Conservation (phyloP, 331 rosid genomes). For the Pyrus hybrid region DNA sequence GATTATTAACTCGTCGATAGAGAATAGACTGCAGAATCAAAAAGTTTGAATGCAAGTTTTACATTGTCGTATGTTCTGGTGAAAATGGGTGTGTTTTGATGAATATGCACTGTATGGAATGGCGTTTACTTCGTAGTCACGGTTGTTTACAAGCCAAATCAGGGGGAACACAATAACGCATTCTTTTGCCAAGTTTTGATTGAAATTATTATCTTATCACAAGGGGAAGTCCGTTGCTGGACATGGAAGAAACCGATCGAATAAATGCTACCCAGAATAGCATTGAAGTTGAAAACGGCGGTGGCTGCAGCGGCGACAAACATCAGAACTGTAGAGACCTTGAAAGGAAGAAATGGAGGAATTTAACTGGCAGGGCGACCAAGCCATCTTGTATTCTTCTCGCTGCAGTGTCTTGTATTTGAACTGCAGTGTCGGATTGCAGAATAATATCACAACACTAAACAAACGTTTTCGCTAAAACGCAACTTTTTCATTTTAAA, state of each 20-base stretch:
- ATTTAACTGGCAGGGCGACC: constrained; percentile 9
- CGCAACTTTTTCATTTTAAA: no score
- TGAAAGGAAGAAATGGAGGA: constrained; percentile 22
- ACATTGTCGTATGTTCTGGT: not conserved
- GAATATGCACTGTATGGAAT: no score
- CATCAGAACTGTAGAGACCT: constrained; percentile 13
- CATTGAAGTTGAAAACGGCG: not conserved
- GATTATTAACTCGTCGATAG: not conserved
- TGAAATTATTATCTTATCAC: not conserved
- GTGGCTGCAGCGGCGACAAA: not conserved
- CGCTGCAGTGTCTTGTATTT: not conserved
- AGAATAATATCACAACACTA: not conserved
- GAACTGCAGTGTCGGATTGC: constrained; percentile 3
- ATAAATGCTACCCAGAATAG: constrained; percentile 16
- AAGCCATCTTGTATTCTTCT: constrained; percentile 7
- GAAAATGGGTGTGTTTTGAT: not conserved
- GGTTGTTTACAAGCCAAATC: no score
- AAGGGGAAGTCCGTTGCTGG: not conserved
- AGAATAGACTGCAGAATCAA: not conserved
- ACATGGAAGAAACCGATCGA: constrained; percentile 10
- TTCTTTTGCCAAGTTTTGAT: not conserved
- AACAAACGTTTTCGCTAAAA: no score
- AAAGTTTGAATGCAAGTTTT: not conserved
- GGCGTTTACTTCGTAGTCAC: not conserved
- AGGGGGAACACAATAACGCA: no score